Percentiles rank a stretch among this genome's conserved stretches.
These are phyloP conservation scores for Pyrenochaeta sp. DNA, from an alignment of 2,329 filamentous ascomycete species.

Conservation along the genomic window DNA sequence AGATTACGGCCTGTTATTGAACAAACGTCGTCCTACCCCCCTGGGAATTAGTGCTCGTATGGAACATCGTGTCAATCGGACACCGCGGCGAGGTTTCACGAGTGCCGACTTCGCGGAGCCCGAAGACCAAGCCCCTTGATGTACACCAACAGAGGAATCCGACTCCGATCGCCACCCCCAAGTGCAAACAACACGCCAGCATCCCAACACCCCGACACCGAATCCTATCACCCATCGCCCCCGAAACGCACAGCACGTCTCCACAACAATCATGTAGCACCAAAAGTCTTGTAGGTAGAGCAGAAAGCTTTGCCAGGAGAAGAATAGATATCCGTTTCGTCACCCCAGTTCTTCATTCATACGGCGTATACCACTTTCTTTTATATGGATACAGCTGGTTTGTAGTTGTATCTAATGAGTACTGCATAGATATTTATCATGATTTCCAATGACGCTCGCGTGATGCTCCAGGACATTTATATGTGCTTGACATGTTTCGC, in stretches of 20 bases:
- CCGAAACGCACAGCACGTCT: slow-evolving; percentile 37
- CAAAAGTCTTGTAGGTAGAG: slow-evolving; percentile 42
- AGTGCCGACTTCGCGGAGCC: slow-evolving; percentile 5
- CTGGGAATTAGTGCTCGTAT: neutral
- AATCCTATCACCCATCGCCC: slow-evolving; percentile 6
- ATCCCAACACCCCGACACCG: slow-evolving; percentile 21
- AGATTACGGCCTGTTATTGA: neutral
- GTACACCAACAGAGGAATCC: slow-evolving; percentile 3
- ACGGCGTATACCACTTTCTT: slow-evolving; percentile 18
- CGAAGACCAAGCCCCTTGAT: slow-evolving; percentile 1
- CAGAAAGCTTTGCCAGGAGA: slow-evolving; percentile 33
- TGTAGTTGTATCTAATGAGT: slow-evolving; percentile 24
- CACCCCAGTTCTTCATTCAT: slow-evolving; percentile 7
- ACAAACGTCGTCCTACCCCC: neutral
- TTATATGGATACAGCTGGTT: slow-evolving; percentile 19
- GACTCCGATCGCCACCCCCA: slow-evolving; percentile 15
- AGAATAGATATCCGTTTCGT: slow-evolving; percentile 32
- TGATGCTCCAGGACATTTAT: neutral
- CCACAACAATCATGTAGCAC: slow-evolving; percentile 44
- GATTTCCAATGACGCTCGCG: neutral
- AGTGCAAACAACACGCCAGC: slow-evolving; percentile 14
- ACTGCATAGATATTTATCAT: slow-evolving; percentile 13
- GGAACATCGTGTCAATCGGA: neutral
- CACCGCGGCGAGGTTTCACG: neutral
- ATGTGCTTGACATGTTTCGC: too few relatives aligned